phyloP scores from a whole-genome alignment of 768 basidiomycete species.

The Boletus fagicola region DNA sequence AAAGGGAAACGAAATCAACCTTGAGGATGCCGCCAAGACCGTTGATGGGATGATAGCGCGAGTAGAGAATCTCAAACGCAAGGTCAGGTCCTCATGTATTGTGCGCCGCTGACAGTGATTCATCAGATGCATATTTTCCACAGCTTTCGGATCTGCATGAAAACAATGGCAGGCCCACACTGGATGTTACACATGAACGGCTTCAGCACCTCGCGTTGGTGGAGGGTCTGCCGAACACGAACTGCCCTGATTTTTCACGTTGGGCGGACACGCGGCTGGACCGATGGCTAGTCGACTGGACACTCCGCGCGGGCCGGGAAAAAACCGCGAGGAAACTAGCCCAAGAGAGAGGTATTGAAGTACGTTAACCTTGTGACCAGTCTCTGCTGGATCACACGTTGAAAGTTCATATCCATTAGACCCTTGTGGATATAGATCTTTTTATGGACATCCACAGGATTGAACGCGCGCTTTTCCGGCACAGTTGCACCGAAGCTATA shows the following conservation, averaged over 20 bases:
- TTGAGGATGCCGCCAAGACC: constrained; percentile 54
- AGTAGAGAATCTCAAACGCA: constrained; percentile 81
- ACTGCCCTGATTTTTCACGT: constrained; percentile 57
- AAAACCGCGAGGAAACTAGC: constrained; percentile 77
- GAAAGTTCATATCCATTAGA: constrained; percentile 42
- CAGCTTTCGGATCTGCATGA: constrained; percentile 53
- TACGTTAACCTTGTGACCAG: constrained; percentile 37
- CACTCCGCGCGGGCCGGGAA: constrained; percentile 74
- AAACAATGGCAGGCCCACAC: constrained; percentile 51
- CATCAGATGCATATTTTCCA: constrained; percentile 14
- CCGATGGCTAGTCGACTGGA: constrained; percentile 93
- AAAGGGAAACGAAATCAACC: constrained; percentile 36
- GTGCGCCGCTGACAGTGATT: constrained; percentile 9
- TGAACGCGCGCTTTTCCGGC: constrained; percentile 69
- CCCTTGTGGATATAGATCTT: constrained; percentile 85
- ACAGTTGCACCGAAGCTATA: constrained; percentile 86
- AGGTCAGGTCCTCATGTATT: constrained; percentile 50
- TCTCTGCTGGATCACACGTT: constrained; percentile 17
- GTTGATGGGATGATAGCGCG: constrained; percentile 76
- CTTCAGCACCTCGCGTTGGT: constrained; percentile 66
- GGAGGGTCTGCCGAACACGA: constrained; percentile 53
- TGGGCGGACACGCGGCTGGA: constrained; percentile 84
- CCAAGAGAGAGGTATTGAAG: constrained; percentile 75
- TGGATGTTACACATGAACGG: constrained; percentile 72
- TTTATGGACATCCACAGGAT: constrained; percentile 89